phyloP scores from a whole-genome alignment of 106 monocot species.

The Cymbidium sinense region DNA sequence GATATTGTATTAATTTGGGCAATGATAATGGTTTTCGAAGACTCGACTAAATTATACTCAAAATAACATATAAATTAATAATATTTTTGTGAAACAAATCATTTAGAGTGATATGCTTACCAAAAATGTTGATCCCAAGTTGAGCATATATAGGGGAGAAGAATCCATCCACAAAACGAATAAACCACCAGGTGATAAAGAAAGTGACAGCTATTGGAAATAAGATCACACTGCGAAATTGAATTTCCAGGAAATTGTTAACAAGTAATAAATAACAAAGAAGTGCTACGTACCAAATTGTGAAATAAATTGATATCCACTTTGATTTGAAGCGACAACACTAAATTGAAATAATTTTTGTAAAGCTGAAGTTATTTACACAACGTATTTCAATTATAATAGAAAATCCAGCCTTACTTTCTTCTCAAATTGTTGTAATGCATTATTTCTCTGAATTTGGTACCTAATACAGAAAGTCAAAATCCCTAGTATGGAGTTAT shows the following conservation, averaged over 20 bases:
- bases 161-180: conserved; percentile 60
- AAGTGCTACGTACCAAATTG: background rate
- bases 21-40: background rate
- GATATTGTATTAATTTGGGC: background rate
- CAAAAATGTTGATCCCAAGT: conserved; percentile 37
- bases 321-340: background rate
- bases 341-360: background rate
- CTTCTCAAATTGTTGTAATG: background rate
- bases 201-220: conserved; percentile 61
- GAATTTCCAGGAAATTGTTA: background rate
- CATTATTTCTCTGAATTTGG: background rate
- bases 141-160: conserved; percentile 25
- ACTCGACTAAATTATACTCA: background rate
- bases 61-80: background rate
- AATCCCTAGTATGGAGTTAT: background rate
- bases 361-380: background rate
- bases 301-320: background rate
- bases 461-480: background rate
- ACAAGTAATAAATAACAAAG: background rate
- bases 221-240: conserved; percentile 45
- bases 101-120: conserved; percentile 36
- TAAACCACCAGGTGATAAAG: conserved; percentile 76
- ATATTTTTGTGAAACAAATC: background rate
- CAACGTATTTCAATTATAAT: background rate
- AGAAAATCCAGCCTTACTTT: background rate